phyloP scores from a whole-genome alignment of 495 filamentous ascomycete species.

The Penicillium paxilli region DNA sequence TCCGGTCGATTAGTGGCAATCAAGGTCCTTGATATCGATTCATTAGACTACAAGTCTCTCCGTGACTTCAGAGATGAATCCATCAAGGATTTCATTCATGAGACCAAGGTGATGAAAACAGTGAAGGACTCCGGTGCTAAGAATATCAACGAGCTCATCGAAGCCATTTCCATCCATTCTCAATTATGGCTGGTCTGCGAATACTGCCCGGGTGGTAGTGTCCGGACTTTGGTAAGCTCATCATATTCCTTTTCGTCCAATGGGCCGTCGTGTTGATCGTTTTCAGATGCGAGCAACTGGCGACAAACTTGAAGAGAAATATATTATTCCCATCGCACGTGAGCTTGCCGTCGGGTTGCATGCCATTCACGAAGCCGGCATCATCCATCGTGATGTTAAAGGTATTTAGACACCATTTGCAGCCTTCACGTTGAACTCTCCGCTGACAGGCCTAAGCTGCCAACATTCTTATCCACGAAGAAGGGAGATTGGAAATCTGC shows the following conservation, averaged over 20 bases:
- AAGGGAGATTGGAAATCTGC: slow-evolving; percentile 84
- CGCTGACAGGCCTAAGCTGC: slow-evolving; percentile 54
- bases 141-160: slow-evolving; percentile 89
- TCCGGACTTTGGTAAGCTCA: slow-evolving; percentile 74
- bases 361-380: slow-evolving; percentile 85
- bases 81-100: slow-evolving; percentile 82
- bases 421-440: neutral
- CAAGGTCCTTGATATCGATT: slow-evolving; percentile 95
- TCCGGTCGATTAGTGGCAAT: slow-evolving; percentile 74
- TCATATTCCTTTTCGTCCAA: neutral
- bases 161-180: slow-evolving; percentile 81
- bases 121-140: slow-evolving; percentile 80
- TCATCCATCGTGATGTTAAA: slow-evolving; percentile 97
- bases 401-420: slow-evolving; percentile 41
- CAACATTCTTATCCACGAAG: slow-evolving; percentile 87
- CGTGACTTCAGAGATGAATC: slow-evolving; percentile 75
- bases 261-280: neutral
- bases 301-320: slow-evolving; percentile 78
- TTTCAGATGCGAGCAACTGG: slow-evolving; percentile 60
- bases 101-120: slow-evolving; percentile 82
- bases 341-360: slow-evolving; percentile 83
- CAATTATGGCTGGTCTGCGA: slow-evolving; percentile 96
- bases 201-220: slow-evolving; percentile 92
- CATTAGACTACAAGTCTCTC: slow-evolving; percentile 67
- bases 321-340: slow-evolving; percentile 83